phyloP scores from a whole-genome alignment of 2,329 filamentous ascomycete species.

The Aspergillus sp. region DNA sequence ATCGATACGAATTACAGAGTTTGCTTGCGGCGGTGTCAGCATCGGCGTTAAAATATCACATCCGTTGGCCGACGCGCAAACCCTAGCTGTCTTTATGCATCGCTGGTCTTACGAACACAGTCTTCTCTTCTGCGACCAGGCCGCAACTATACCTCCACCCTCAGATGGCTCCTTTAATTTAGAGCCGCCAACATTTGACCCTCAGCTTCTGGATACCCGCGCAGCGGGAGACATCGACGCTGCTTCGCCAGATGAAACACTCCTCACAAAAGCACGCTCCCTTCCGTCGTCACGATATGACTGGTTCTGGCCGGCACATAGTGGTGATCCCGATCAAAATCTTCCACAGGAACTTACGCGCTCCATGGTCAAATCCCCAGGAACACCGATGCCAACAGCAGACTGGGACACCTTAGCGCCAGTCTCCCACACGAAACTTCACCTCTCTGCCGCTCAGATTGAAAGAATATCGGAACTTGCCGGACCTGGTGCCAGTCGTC shows the following conservation, averaged over 20 bases:
- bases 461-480: slow-evolving; percentile 2
- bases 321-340: slow-evolving; percentile 6
- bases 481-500: slow-evolving; percentile 36
- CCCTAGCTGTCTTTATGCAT: slow-evolving; percentile 46
- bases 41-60: slow-evolving; percentile 47
- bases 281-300: slow-evolving; percentile 51
- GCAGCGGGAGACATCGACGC: slow-evolving; percentile 27
- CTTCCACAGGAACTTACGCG: slow-evolving; percentile 14
- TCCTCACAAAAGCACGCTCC: slow-evolving; percentile 22
- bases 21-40: slow-evolving; percentile 44
- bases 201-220: slow-evolving; percentile 37
- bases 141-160: neutral
- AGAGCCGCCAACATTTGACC: slow-evolving; percentile 36
- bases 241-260: slow-evolving; percentile 23
- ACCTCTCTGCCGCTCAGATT: slow-evolving; percentile 40
- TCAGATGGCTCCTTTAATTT: neutral
- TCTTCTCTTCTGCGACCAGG: slow-evolving; percentile 13
- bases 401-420: slow-evolving; percentile 43
- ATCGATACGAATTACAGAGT: slow-evolving; percentile 42
- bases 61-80: slow-evolving; percentile 46
- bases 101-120: slow-evolving; percentile 39
- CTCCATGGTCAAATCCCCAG: slow-evolving; percentile 28
- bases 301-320: slow-evolving; percentile 41
- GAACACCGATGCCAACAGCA: slow-evolving; percentile 38
- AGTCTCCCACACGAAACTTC: slow-evolving; percentile 35